These are phyloP conservation scores for Penicillium argentinense DNA, from an alignment of 495 filamentous ascomycete species.

Conservation along the genomic window DNA sequence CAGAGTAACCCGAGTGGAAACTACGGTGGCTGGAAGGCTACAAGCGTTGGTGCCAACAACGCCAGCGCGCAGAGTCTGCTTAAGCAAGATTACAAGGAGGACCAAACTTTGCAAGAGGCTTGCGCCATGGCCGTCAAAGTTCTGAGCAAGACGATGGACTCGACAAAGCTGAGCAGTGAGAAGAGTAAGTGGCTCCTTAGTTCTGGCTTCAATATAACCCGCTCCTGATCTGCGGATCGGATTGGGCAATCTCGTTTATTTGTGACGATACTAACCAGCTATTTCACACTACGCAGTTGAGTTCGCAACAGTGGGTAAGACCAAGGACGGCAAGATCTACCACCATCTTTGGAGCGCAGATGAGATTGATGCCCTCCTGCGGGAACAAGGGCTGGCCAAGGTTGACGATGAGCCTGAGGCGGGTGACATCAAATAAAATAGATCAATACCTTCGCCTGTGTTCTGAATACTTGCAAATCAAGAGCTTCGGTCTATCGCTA, in stretches of 20 bases:
- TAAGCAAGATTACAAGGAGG: slow-evolving; percentile 99
- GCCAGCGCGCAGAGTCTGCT: slow-evolving; percentile 94
- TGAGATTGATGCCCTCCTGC: slow-evolving; percentile 91
- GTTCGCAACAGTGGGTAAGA: slow-evolving; percentile 97
- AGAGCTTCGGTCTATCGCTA: slow-evolving; percentile 16
- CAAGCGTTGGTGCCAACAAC: slow-evolving; percentile 96
- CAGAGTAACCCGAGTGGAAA: slow-evolving; percentile 99
- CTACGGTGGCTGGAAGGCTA: slow-evolving; percentile 99
- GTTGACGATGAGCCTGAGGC: slow-evolving; percentile 73
- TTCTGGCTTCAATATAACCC: too few species aligned
- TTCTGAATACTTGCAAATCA: slow-evolving; percentile 30
- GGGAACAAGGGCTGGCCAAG: slow-evolving; percentile 94
- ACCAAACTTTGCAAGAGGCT: slow-evolving; percentile 91
- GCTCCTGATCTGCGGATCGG: too few species aligned
- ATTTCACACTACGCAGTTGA: slow-evolving; percentile 64
- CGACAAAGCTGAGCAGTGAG: slow-evolving; percentile 95
- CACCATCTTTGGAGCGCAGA: slow-evolving; percentile 97
- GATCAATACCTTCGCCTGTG: slow-evolving; percentile 34
- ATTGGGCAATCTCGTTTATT: background rate
- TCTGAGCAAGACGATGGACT: slow-evolving; percentile 99
- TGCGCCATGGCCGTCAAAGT: slow-evolving; percentile 98
- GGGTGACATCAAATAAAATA: slow-evolving; percentile 53
- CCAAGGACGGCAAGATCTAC: slow-evolving; percentile 91
- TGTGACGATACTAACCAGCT: slow-evolving; percentile 32
- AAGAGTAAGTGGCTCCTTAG: slow-evolving; percentile 74